Percentiles rank a stretch among this genome's conserved stretches.
Evolutionary conservation across 2,329 filamentous ascomycete species (phyloP).

Genomic region (Cladosporium sp.): DNA sequence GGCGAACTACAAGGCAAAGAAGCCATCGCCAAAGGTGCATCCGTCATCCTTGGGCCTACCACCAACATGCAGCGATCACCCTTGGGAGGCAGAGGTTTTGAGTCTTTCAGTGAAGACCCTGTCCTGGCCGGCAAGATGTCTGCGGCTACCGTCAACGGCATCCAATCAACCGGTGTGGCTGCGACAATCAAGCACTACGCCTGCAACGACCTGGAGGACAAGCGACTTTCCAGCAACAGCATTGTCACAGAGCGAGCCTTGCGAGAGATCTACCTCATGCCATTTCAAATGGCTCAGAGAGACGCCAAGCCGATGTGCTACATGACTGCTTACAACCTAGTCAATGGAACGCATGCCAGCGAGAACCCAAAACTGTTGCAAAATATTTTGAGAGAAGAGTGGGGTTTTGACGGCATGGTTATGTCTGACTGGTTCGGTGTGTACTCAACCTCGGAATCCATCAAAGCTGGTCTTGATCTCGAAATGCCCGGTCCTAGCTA

Average conservation of each 20-base stretch:
- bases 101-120: constrained; percentile 82
- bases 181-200: constrained; percentile 78
- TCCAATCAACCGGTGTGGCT: constrained; percentile 69
- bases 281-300: constrained; percentile 65
- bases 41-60: constrained; percentile 25
- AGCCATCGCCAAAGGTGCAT: constrained; percentile 27
- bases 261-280: constrained; percentile 68
- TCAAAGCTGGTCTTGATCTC: constrained; percentile 75
- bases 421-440: constrained; percentile 80
- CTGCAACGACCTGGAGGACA: constrained; percentile 69
- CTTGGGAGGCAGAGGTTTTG: constrained; percentile 74
- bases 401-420: constrained; percentile 55
- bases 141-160: constrained; percentile 56
- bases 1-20: constrained; percentile 26
- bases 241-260: constrained; percentile 61
- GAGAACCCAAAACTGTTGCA: constrained; percentile 63
- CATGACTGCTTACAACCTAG: constrained; percentile 73
- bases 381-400: constrained; percentile 65
- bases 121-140: constrained; percentile 69
- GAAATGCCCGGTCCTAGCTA: constrained; percentile 76
- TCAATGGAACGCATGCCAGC: constrained; percentile 67
- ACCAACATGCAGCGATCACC: constrained; percentile 27
- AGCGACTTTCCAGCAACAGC: constrained; percentile 61
- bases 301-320: constrained; percentile 35
- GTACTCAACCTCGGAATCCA: constrained; percentile 62